Base-by-base conservation (phyloP, 1,284 basidiomycete genomes). In the Inonotus hispidus region DNA sequence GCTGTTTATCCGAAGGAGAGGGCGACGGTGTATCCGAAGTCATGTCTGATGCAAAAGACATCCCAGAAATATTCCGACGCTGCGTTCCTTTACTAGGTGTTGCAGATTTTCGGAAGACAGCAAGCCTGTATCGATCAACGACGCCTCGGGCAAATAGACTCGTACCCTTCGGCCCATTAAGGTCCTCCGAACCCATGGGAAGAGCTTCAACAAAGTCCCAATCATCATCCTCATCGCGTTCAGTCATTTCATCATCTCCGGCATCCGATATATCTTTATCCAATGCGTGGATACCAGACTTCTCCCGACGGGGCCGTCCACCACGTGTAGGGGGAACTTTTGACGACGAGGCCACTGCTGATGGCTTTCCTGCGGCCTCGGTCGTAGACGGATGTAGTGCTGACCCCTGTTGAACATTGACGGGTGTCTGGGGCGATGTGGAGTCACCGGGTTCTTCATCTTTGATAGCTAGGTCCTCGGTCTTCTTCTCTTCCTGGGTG, bases 121-220 rank as follows among this genome's bases (percentile, higher is more conserved):
- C 83, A 49, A 93, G 75, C 65, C 82, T 79, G 70, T 93, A 92
- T 57, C 87, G 79, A 71, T 93, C 90, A 58, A 92, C 89, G 45
- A 92, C 88, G 14, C 91, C 90, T 35, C 90, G 84, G 41, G 91
- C 88, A 69, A 93, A 93, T 53, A 92, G 75, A 70, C 86, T 92
- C 37, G 83, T 83, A 5, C 83, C 88, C 69, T 85, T 85, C 39
- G 83, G 75, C 10, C 90, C 90, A 66, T 93, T 92, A 60, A 83
- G 79, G 63, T 93, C 90, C 69, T 92, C 88, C 19, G 83, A 84
- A 66, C 88, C 88, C 14, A 75, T 84, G 62, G 70, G 71, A 1
- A 71, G 71, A 41, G 82, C 82, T 67, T 93, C 91, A 61, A 93
- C 81, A 63, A 93, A 84, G 79, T 93, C 92, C 92, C 91, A 93